Conservation (phyloP, 495 filamentous ascomycete species). For the Penicillium daleae region DNA sequence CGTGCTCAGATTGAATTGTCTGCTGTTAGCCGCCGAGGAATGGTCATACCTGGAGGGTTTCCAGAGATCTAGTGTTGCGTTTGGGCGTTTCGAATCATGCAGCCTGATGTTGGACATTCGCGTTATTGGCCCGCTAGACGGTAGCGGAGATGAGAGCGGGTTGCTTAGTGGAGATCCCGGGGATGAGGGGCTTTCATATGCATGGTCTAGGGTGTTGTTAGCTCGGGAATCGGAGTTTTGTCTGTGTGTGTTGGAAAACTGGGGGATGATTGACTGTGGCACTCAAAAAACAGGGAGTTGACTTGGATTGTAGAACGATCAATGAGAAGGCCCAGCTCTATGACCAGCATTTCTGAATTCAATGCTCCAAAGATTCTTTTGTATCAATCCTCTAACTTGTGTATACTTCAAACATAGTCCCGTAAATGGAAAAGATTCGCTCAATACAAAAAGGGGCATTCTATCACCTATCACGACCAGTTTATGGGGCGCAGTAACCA, state of each 20-base stretch:
- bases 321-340: not conserved
- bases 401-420: not conserved
- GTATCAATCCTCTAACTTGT: constrained; percentile 1
- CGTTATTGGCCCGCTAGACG: not conserved
- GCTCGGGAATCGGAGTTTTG: not conserved
- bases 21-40: not conserved
- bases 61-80: too few relatives aligned
- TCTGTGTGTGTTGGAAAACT: not conserved
- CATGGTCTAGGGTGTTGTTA: not conserved
- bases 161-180: not conserved
- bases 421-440: not conserved
- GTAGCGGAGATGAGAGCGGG: not conserved
- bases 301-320: not conserved
- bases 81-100: not conserved
- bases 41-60: not conserved
- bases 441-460: not conserved
- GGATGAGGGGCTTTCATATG: not conserved
- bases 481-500: constrained; percentile 46
- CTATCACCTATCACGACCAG: not conserved
- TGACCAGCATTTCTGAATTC: too few relatives aligned
- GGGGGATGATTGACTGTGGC: not conserved
- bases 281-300: not conserved
- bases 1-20: not conserved
- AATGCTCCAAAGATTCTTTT: not conserved
- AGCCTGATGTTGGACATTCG: not conserved